Percentiles rank a stretch among this genome's conserved stretches.
These are phyloP conservation scores for Botrytis hyacinthi DNA, from an alignment of 2,329 filamentous ascomycete species.

Conservation along the genomic window DNA sequence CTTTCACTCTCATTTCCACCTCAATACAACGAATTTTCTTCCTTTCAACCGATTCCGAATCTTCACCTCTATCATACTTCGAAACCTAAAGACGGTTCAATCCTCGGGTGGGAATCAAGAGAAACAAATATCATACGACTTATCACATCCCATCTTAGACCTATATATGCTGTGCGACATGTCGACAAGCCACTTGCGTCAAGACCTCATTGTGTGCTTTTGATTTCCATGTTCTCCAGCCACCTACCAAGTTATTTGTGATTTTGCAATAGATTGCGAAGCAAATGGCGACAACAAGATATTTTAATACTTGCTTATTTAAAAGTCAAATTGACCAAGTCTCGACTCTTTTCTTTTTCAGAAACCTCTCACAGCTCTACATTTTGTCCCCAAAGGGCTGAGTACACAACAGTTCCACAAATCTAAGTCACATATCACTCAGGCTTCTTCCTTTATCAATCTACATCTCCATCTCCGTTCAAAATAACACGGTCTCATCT, in stretches of 20 bases:
- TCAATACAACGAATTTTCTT: not conserved
- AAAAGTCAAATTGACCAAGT: not conserved
- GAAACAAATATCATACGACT: slow-evolving; percentile 8
- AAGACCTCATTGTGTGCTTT: not conserved
- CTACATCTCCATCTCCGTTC: not conserved
- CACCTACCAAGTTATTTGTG: not conserved
- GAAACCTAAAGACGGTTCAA: not conserved
- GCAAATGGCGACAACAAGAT: not conserved
- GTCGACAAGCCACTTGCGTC: slow-evolving; percentile 1
- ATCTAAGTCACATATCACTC: slow-evolving; percentile 9
- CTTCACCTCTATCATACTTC: not conserved
- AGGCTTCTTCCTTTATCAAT: slow-evolving; percentile 2
- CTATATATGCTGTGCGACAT: slow-evolving; percentile 7
- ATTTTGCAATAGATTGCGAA: not conserved
- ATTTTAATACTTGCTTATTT: not conserved
- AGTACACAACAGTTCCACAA: not conserved
- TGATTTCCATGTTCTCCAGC: not conserved
- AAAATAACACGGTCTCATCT: slow-evolving; percentile 14
- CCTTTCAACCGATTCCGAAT: not conserved
- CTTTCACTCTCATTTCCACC: not conserved
- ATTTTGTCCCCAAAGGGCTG: not conserved
- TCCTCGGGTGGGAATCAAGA: not conserved
- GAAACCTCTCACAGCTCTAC: not conserved
- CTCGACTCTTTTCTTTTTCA: not conserved
- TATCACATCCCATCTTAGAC: slow-evolving; percentile 10